Evolutionary conservation across 1,284 basidiomycete genomes (phyloP).

Genomic region (Xanthoconium separans): DNA sequence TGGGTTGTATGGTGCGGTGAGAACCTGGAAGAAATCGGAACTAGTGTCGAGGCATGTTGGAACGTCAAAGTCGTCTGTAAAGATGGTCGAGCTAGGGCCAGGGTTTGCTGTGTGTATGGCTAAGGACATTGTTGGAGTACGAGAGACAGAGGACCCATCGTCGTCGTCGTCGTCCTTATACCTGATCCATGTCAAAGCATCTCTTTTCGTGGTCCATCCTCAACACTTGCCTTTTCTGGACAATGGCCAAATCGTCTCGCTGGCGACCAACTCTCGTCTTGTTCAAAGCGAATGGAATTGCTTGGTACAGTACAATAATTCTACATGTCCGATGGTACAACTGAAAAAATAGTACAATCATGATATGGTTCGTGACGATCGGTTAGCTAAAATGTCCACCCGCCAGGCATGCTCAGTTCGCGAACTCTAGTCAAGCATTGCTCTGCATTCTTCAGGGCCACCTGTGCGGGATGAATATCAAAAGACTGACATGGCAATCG

Average conservation of each 20-base stretch:
- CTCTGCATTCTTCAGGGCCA: slow-evolving; percentile 7
- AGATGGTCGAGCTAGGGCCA: slow-evolving; percentile 17
- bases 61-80: slow-evolving; percentile 5
- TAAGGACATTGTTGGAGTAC: slow-evolving; percentile 18
- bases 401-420: slow-evolving; percentile 38
- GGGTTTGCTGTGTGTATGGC: slow-evolving; percentile 13
- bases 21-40: slow-evolving; percentile 32
- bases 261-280: slow-evolving; percentile 18
- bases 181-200: slow-evolving; percentile 29
- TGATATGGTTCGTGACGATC: neutral
- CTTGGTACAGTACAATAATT: slow-evolving; percentile 8
- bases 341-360: slow-evolving; percentile 1
- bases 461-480: slow-evolving; percentile 15
- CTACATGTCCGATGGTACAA: slow-evolving; percentile 27
- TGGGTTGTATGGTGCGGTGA: slow-evolving; percentile 30
- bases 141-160: slow-evolving; percentile 2
- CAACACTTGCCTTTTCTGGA: slow-evolving; percentile 35
- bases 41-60: slow-evolving; percentile 23
- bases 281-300: slow-evolving; percentile 11
- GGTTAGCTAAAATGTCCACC: slow-evolving; percentile 31
- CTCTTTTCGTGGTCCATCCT: slow-evolving; percentile 25
- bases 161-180: slow-evolving; percentile 31
- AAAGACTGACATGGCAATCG: slow-evolving; percentile 25
- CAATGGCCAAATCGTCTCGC: slow-evolving; percentile 24
- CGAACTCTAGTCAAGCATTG: slow-evolving; percentile 11